Conservation (phyloP, 2,329 filamentous ascomycete genomes). For the Calonectria multiphialidica region DNA sequence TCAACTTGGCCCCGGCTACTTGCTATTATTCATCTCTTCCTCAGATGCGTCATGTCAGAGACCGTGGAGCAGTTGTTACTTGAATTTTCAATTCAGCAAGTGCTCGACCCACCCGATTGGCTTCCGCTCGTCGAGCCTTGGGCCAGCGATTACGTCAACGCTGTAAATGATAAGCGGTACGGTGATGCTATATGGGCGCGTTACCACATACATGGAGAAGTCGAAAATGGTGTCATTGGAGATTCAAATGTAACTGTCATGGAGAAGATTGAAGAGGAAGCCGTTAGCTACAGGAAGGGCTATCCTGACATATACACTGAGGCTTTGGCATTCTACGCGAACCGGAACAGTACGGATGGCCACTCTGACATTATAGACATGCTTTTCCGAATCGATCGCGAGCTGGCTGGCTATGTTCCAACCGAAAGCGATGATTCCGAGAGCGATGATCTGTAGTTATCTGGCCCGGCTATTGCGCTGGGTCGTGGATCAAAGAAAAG, state of each 20-base stretch:
- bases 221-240: background rate
- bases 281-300: background rate
- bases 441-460: no score
- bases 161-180: background rate
- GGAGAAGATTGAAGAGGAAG: background rate
- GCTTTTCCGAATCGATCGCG: no score
- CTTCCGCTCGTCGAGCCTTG: background rate
- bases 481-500: no score
- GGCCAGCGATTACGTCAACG: background rate
- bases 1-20: no score
- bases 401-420: no score
- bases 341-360: background rate
- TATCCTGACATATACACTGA: background rate
- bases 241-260: background rate
- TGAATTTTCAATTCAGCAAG: no score
- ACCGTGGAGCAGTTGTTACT: no score
- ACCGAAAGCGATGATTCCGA: no score
- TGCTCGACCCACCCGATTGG: background rate
- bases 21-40: no score
- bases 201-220: background rate
- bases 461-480: no score
- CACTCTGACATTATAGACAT: background rate
- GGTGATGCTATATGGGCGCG: background rate
- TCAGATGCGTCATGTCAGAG: no score
- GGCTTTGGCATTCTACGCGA: background rate